phyloP scores from a whole-genome alignment of 2,329 filamentous ascomycete genomes.

The Macrophomina tecta region DNA sequence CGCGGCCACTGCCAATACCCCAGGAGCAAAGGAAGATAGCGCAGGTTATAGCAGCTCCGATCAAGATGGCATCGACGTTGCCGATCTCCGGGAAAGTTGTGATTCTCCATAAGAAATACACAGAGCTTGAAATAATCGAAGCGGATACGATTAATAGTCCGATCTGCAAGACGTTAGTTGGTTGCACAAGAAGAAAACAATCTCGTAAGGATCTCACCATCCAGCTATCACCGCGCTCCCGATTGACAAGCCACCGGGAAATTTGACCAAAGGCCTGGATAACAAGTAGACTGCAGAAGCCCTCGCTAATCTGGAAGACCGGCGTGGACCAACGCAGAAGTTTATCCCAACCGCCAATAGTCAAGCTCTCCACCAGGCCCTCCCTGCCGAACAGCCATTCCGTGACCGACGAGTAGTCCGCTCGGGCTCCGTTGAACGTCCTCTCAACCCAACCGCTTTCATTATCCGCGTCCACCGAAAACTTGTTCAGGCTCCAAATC shows the following conservation, averaged over 20 bases:
- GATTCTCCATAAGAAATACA: constrained; percentile 96
- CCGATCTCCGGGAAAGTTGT: constrained; percentile 91
- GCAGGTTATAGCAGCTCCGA: constrained; percentile 90
- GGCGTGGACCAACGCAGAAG: constrained; percentile 88
- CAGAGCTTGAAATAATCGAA: constrained; percentile 87
- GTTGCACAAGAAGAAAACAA: background rate
- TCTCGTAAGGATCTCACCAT: constrained; percentile 67
- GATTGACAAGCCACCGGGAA: constrained; percentile 91
- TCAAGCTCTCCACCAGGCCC: constrained; percentile 78
- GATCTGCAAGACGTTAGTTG: constrained; percentile 67
- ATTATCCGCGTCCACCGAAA: constrained; percentile 84
- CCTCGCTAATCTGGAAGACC: constrained; percentile 91
- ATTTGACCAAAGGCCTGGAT: constrained; percentile 96
- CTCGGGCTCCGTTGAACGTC: constrained; percentile 72
- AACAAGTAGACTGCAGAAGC: constrained; percentile 93
- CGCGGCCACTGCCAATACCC: constrained; percentile 90
- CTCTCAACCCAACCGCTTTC: constrained; percentile 79
- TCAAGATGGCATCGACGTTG: constrained; percentile 89
- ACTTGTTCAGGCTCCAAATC: constrained; percentile 95
- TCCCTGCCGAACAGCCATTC: constrained; percentile 90
- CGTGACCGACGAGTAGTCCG: constrained; percentile 68
- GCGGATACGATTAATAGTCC: constrained; percentile 85
- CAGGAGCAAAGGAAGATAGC: constrained; percentile 91
- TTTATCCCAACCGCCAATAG: constrained; percentile 88
- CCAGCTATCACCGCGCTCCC: constrained; percentile 93